Percentiles rank a stretch among this genome's conserved stretches.
phyloP scores from a whole-genome alignment of 192 early-diverging fungal species.

The Mortierella alpina region DNA sequence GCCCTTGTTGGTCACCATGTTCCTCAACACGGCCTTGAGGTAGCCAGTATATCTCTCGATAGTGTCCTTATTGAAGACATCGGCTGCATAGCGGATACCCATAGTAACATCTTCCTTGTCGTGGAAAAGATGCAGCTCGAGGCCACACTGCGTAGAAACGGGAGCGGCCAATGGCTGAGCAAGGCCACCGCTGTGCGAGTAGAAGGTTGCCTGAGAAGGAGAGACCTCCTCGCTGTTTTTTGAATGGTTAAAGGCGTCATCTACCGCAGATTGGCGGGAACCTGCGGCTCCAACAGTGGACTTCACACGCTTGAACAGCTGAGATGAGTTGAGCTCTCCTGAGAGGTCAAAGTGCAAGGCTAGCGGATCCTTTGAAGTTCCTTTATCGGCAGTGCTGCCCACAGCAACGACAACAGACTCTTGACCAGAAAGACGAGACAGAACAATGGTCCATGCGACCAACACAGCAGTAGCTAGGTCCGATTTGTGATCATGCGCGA shows the following conservation, averaged over 20 bases:
- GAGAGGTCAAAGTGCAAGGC: constrained; percentile 8
- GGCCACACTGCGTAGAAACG: background rate
- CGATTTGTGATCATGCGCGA: background rate
- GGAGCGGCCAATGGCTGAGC: too few species aligned
- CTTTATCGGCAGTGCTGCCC: background rate
- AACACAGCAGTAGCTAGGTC: background rate
- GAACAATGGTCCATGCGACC: background rate
- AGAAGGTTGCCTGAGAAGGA: background rate
- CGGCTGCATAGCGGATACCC: background rate
- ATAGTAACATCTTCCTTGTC: background rate
- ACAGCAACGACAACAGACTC: constrained; percentile 1
- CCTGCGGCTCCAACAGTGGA: background rate
- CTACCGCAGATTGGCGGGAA: background rate
- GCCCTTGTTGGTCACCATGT: background rate
- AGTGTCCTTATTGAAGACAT: background rate
- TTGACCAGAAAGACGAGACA: constrained; percentile 1
- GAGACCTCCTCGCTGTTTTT: background rate
- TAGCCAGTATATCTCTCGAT: constrained; percentile 1
- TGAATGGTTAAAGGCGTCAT: constrained; percentile 3
- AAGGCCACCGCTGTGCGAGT: background rate
- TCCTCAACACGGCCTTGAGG: background rate
- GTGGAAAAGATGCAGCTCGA: background rate
- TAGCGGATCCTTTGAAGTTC: background rate
- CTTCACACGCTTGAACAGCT: constrained; percentile 1
- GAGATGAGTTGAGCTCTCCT: background rate